These are phyloP conservation scores for Boletus smithii DNA, from an alignment of 1,284 basidiomycete genomes.

Conservation along the genomic window DNA sequence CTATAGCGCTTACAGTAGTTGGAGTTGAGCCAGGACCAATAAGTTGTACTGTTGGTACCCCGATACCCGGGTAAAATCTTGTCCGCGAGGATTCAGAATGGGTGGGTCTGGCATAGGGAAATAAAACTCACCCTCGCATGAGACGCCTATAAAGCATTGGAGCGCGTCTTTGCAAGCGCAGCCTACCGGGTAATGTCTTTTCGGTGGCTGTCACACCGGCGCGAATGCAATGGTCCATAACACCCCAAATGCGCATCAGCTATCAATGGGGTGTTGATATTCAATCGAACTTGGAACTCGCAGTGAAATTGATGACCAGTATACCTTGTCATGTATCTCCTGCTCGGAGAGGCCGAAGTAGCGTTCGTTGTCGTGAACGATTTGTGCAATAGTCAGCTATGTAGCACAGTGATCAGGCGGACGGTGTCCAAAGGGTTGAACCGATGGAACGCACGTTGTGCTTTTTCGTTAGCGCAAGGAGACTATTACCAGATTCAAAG, in stretches of 20 bases:
- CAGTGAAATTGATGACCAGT: slow-evolving; percentile 9
- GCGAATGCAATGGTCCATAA: slow-evolving; percentile 94
- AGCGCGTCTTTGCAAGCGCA: slow-evolving; percentile 77
- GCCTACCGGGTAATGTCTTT: slow-evolving; percentile 77
- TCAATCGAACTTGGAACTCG: neutral
- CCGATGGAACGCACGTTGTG: slow-evolving; percentile 64
- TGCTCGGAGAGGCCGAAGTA: slow-evolving; percentile 72
- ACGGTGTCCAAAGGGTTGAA: neutral
- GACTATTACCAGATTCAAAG: slow-evolving; percentile 76
- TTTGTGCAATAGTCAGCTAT: slow-evolving; percentile 91
- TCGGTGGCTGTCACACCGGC: slow-evolving; percentile 81
- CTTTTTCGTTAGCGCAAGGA: slow-evolving; percentile 75
- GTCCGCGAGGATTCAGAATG: neutral
- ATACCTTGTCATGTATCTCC: slow-evolving; percentile 76
- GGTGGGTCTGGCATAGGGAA: neutral
- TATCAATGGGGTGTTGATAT: slow-evolving; percentile 25
- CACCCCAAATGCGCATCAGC: slow-evolving; percentile 80
- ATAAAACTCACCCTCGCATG: slow-evolving; percentile 69
- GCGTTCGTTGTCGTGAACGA: slow-evolving; percentile 93
- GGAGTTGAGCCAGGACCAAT: slow-evolving; percentile 43
- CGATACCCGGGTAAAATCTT: slow-evolving; percentile 65
- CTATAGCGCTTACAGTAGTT: slow-evolving; percentile 30
- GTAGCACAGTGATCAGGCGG: slow-evolving; percentile 9
- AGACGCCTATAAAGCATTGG: slow-evolving; percentile 84
- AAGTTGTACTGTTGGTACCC: slow-evolving; percentile 40